Percentiles rank a stretch among this genome's conserved stretches.
These are phyloP conservation scores for Pelargonium fulgidum DNA, from an alignment of 441 rosid genomes.

Conservation along the genomic window DNA sequence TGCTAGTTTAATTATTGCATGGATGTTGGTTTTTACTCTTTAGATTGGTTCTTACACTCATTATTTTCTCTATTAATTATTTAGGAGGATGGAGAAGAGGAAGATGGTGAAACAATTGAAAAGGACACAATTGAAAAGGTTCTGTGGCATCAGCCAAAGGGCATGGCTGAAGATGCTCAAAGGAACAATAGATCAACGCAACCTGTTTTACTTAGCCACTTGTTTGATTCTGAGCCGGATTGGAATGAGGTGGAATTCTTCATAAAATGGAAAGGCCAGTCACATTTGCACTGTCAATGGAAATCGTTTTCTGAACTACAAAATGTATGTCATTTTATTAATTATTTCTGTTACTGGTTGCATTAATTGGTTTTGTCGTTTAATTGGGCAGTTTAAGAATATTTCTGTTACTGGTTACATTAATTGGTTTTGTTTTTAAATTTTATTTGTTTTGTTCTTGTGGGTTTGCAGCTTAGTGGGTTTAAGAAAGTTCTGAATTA, in stretches of 20 bases:
- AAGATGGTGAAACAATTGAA: conserved; percentile 90
- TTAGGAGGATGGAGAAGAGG: conserved; percentile 93
- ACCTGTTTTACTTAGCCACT: conserved; percentile 65
- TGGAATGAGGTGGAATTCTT: conserved; percentile 90
- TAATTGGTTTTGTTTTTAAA: conserved; percentile 12
- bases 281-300: conserved; percentile 99
- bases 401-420: no score
- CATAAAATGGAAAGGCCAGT: conserved; percentile 99
- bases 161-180: conserved; percentile 67
- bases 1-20: background rate
- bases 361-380: background rate
- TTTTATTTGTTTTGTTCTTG: conserved; percentile 8
- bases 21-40: conserved; percentile 1
- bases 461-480: conserved; percentile 81
- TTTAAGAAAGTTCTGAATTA: conserved; percentile 94
- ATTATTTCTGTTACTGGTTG: conserved; percentile 15
- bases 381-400: background rate
- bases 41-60: background rate
- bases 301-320: conserved; percentile 75
- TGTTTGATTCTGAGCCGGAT: conserved; percentile 75
- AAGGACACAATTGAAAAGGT: conserved; percentile 90
- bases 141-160: conserved; percentile 95
- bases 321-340: conserved; percentile 51
- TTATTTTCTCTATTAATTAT: conserved; percentile 14
- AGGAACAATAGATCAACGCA: conserved; percentile 53